Base-by-base conservation (phyloP, 169 alveolate species). In the Cryptosporidium baileyi region DNA sequence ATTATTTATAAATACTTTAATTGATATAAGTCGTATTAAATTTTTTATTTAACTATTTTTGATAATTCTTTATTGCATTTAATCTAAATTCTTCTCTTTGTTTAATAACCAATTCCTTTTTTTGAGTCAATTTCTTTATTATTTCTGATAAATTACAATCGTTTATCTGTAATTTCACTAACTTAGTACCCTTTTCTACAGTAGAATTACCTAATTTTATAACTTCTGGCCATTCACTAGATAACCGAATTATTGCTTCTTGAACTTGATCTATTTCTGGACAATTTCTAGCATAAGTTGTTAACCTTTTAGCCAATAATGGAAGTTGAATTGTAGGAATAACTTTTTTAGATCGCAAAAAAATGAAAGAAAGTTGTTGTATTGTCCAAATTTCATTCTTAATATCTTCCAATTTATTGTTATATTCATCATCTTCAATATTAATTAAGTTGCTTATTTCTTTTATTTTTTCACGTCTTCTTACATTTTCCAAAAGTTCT, bases 291-390 rank as follows among this genome's bases (percentile, higher is more conserved):
- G 85, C 85, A 54, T n/a, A 54, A 9, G 74, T 74, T 9, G 45
- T 74, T 40, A 74, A 57, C 9, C 67, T 52, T 24, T 57, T 51
- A 32, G 67, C 67, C 40, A 74, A 40, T 44, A 74, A 36, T 6
- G 85, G 85, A 15, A 74, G 65, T 19, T 74, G 85, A 40, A 60
- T 54, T 2, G 67, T 54, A 11, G 85, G 85, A 22, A 74, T 74
- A 36, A 74, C 13, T 59, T 51, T 74, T 54, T 51, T 74, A 3
- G 65, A 26, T 13, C 57, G 36, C 3, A 51, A 47, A 40, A 54
- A 74, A 19, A 74, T 47, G 54, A 54, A 74, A 3, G 85, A 74
- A 1, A 74, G 9, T 24, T 74, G 85, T 11, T 74, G 85, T 32
- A 52, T 24, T 8, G 67, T 57, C 85, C 85, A 74, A 17, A 74